Base-by-base conservation (phyloP, 441 rosid genomes). In the Erodium trifolium region DNA sequence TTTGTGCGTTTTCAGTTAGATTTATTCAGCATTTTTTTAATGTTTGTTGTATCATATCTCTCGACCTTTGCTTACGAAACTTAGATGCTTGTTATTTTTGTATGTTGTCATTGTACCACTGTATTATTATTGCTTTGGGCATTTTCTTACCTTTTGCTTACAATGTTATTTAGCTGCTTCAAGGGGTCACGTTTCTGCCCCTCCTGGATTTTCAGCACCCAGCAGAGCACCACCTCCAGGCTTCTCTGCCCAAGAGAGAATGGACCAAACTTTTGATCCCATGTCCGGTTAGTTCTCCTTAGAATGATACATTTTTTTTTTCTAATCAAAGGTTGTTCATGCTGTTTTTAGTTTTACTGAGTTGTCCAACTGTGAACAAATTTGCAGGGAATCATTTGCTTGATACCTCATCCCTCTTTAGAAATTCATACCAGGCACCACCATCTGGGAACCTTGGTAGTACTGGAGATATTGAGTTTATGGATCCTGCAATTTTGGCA, bases 191-290 rank as follows among this genome's bases (percentile, higher is more conserved):
- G 70, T 86, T 55, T 86, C 94, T 27, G 96, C 88, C 14, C 99
- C 98, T 4, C 99, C 98, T 72, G 99, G 99, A 69, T 94, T 94
- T 71, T 78, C 92, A 57, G 82, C 82, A 60, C 89, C 98, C 67
- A 88, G 75, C 75, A 85, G 91, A 82, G 85, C 93, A 66, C 98
- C 99, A 17, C 98, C 99, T 37, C 99, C 97, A 5, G 98, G 98
- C 63, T 94, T 94, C 71, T 83, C 88, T 73, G 85, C 88, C 65
- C 88, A 85, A 34, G 96, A 84, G 72, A 88, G 93, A 80, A 69
- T 75, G 76, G 88, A 88, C 59, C 86, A 75, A 63, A 60, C 79
- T 75, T 85, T 84, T 62, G 93, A 88, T 73, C 31, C 77, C 53
- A 45, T 72, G 47, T 39, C 83, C 65, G 90, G 97, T 88, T 68